Percentiles rank a stretch among this genome's conserved stretches.
Evolutionary conservation across 2,329 filamentous ascomycete genomes (phyloP).

Genomic region (Aspergillus persii): DNA sequence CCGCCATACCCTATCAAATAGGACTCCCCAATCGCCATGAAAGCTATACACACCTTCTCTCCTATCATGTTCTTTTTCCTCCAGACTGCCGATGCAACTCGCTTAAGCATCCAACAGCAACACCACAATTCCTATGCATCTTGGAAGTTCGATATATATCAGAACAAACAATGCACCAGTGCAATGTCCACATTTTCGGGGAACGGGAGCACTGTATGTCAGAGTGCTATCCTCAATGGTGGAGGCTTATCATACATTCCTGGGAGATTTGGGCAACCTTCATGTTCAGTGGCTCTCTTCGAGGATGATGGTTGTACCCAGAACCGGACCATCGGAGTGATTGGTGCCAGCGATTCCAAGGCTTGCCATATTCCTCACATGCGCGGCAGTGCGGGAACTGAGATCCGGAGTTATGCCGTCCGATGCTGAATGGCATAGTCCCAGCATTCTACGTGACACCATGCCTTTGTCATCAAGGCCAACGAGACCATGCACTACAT

Average conservation of each 20-base stretch:
- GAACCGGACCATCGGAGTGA: not conserved
- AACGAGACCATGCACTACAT: not conserved
- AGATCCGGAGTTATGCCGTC: constrained; percentile 3
- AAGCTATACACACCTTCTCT: not conserved
- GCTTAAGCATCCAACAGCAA: not conserved
- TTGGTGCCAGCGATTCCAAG: not conserved
- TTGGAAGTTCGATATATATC: constrained; percentile 13
- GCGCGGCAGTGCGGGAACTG: not conserved
- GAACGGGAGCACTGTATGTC: constrained; percentile 3
- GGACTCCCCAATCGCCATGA: not conserved
- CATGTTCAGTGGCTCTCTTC: constrained; percentile 6
- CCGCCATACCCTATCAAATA: not conserved
- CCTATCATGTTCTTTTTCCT: not conserved
- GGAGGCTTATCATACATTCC: constrained; percentile 12
- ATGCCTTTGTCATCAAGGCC: not conserved
- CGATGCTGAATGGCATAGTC: not conserved
- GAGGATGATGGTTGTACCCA: constrained; percentile 3
- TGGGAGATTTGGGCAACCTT: not conserved
- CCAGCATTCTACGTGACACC: not conserved
- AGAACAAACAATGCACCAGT: constrained; percentile 14
- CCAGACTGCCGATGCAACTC: not conserved
- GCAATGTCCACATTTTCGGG: constrained; percentile 10
- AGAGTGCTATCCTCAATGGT: constrained; percentile 10
- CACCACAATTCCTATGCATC: not conserved
- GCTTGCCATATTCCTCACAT: not conserved